Conservation (phyloP, 2,329 filamentous ascomycete species). For the Sphaerulina populicola region DNA sequence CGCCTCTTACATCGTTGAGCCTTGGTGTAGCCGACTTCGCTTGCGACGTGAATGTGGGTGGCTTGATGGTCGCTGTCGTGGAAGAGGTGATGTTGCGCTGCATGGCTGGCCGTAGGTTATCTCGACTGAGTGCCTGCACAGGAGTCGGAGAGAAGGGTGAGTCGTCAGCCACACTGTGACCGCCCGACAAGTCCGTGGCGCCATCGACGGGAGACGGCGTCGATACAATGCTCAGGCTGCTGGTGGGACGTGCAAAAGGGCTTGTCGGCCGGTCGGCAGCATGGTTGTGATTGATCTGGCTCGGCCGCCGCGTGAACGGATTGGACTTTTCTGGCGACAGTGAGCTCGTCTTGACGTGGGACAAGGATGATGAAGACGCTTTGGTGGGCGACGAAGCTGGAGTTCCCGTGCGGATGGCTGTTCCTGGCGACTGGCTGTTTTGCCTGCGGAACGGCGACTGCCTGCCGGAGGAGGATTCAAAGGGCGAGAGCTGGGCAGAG, state of each 20-base stretch:
- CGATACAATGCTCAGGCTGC: slow-evolving; percentile 25
- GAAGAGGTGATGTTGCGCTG: slow-evolving; percentile 32
- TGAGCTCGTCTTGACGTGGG: slow-evolving; percentile 22
- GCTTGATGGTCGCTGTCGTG: slow-evolving; percentile 25
- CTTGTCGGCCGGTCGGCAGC: slow-evolving; percentile 28
- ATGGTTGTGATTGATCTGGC: slow-evolving; percentile 25
- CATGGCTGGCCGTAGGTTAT: slow-evolving; percentile 25
- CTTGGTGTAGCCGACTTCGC: slow-evolving; percentile 13
- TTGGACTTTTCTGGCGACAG: slow-evolving; percentile 31
- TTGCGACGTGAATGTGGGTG: slow-evolving; percentile 18
- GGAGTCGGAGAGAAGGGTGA: slow-evolving; percentile 25
- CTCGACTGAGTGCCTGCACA: slow-evolving; percentile 14
- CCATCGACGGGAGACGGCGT: slow-evolving; percentile 18
- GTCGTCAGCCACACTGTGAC: slow-evolving; percentile 14
- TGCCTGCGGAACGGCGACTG: slow-evolving; percentile 33
- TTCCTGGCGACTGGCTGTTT: slow-evolving; percentile 28
- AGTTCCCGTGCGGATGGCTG: slow-evolving; percentile 29
- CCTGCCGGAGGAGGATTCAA: slow-evolving; percentile 19
- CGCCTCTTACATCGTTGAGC: slow-evolving; percentile 16
- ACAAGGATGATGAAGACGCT: slow-evolving; percentile 16
- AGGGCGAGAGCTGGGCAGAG: slow-evolving; percentile 15
- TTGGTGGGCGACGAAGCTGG: slow-evolving; percentile 38
- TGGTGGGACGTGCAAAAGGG: slow-evolving; percentile 32
- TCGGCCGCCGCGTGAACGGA: slow-evolving; percentile 32
- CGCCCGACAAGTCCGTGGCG: slow-evolving; percentile 17